Evolutionary conservation across 305 asterid species (phyloP), one percentile per base, ranked within the genome.

Genomic region (Lippia alba): DNA sequence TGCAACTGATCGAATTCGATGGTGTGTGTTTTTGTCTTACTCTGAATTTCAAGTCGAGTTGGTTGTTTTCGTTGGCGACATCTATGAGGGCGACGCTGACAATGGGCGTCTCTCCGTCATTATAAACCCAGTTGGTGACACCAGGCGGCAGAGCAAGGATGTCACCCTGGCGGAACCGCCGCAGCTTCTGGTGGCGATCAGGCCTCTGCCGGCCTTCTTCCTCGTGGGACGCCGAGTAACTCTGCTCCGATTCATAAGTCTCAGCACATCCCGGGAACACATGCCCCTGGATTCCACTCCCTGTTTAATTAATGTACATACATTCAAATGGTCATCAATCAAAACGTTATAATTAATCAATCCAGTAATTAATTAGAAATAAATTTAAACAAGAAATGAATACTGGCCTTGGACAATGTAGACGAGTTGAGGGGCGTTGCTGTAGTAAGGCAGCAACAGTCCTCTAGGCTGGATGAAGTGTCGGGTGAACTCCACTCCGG

Each of bases 261-360:
- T 86, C 91, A 0, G 95, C 87, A 36, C 96, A 90, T 5, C 96
- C 92, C 3, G 92, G 92, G 17, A 87, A 46, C 1, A 88, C 84
- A 1, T 69, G 54, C 49, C 85, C 87, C 12, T 66, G 70, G 10
- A 89, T 56, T 34, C 91, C 90, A 8, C 74, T 72, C 2, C 91
- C 90, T 87, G 55, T 41, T 36, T 24, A 24, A n/a, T n/a, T n/a
- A 24, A 24, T 24, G 1, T 24, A 46, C 4, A 39, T 1, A 19
- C 7, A n/a, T 9, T 9, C 8, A 8, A 10, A 18, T 33, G 6
- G 10, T 19, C 14, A 71, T 0, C 1, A 4, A 39, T 39, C 45
- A 3, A 12, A 56, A n/a, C n/a, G n/a, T n/a, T n/a, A n/a, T n/a
- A n/a, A 16, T 3, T 4, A 18, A 7, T 11, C 30, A 40, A 1